phyloP scores from a whole-genome alignment of 768 basidiomycete species.

The Mycena galericulata region DNA sequence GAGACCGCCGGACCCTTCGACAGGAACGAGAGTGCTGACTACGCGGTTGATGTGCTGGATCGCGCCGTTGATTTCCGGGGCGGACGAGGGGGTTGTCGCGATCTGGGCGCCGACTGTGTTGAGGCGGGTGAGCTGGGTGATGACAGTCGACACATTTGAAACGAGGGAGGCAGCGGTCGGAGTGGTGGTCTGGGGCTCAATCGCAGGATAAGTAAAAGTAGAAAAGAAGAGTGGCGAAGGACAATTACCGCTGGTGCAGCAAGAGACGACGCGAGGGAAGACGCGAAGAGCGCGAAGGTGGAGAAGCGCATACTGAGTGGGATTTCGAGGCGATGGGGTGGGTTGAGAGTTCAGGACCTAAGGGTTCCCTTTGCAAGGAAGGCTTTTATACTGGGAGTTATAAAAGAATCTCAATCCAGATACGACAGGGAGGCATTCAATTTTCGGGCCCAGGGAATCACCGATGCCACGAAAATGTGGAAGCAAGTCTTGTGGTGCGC shows the following conservation, averaged over 20 bases:
- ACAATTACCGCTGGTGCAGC: constrained; percentile 7
- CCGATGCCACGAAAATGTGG: constrained; percentile 18
- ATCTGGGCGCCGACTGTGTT: constrained; percentile 16
- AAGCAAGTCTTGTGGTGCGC: background rate
- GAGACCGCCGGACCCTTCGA: background rate
- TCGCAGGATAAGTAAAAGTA: background rate
- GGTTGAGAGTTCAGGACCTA: constrained; percentile 8
- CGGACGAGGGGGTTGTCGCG: background rate
- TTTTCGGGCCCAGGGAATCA: background rate
- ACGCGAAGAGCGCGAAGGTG: constrained; percentile 24
- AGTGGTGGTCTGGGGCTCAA: background rate
- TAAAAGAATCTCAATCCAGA: background rate
- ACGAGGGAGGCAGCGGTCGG: constrained; percentile 5
- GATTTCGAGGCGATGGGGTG: background rate
- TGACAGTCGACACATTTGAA: background rate
- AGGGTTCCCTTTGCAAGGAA: background rate
- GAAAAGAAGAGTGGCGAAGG: background rate
- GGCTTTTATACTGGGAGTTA: constrained; percentile 12
- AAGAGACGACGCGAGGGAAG: constrained; percentile 20
- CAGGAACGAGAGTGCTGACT: constrained; percentile 5
- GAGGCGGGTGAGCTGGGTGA: constrained; percentile 4
- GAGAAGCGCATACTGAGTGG: constrained; percentile 18
- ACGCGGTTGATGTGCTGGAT: constrained; percentile 7
- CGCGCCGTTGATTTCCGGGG: background rate
- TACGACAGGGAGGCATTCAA: background rate